Base-by-base conservation (phyloP, 148 eudicot species). In the Rhododendron ovatum region DNA sequence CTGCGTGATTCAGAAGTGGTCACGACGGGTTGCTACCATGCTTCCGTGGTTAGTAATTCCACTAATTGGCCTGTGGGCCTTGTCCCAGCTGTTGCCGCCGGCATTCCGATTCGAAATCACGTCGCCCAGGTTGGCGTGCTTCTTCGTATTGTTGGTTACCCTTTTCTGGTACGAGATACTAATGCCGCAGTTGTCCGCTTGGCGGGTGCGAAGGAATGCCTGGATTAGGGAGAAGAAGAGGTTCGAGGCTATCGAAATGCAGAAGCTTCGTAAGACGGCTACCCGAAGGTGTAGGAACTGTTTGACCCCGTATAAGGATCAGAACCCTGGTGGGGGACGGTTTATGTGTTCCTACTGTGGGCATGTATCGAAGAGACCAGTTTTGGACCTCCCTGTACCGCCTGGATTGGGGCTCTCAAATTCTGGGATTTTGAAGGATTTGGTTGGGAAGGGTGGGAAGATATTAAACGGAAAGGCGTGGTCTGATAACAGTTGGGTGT, bases 41-140 rank as follows among this genome's bases (percentile, higher is more conserved):
- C 92, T 97, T 90, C 99, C 99, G 84, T 97, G 99, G 99, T 89
- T 97, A 89, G 99, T 97, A 35, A 92, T 97, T 79, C 99, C 99
- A 82, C 94, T 97, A 86, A 97, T 97, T 86, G 98, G 95, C 85
- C 89, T 97, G 39, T 97, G 99, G 99, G 98, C 95, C 73, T 86
- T 97, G 76, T 97, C 99, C 0, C 99, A 97, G 95, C 89, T 97
- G 50, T 85, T 97, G 87, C 98, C 99, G 0, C 99, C 99, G 0
- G 96, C 98, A 13, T 97, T 95, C 83, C 90, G 98, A 80, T 97
- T 97, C 30, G 99, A 97, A 85, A 95, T 97, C 83, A 97, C 99
- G 0, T 94, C 98, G 1, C 94, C 98, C 0, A 93, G 99, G 88
- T 83, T 97, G 93, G 99, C 99, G 4, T 97, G 99, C 84, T 93